These are phyloP conservation scores for Mortierella sp. DNA, from an alignment of 371 early-diverging fungal genomes.

Conservation along the genomic window DNA sequence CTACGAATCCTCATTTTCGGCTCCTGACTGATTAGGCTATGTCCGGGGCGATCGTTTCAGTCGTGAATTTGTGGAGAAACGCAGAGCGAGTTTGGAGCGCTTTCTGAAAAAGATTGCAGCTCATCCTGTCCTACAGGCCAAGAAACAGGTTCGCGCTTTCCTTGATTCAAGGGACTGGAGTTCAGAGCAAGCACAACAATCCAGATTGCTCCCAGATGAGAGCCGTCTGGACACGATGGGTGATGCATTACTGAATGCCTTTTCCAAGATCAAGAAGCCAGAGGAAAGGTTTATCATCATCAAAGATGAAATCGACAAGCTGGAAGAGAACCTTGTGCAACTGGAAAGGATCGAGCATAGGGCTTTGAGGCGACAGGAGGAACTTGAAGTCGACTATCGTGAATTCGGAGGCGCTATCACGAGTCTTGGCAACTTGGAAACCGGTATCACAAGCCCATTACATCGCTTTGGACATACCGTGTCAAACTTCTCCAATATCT, in stretches of 20 bases:
- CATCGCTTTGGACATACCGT: conserved; percentile 72
- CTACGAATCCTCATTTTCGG: no score
- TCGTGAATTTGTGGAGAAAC: conserved; percentile 86
- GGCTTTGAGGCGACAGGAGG: conserved; percentile 81
- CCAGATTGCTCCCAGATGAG: conserved; percentile 59
- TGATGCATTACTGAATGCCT: conserved; percentile 91
- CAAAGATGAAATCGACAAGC: conserved; percentile 79
- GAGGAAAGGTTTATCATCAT: conserved; percentile 88
- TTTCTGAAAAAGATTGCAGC: conserved; percentile 84
- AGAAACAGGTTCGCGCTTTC: conserved; percentile 79
- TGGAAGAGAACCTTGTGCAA: conserved; percentile 84
- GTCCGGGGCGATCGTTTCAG: conserved; percentile 95
- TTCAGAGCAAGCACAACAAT: conserved; percentile 63
- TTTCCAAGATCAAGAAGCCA: conserved; percentile 88
- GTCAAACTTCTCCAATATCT: conserved; percentile 64
- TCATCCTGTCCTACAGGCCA: conserved; percentile 87
- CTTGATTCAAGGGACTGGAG: conserved; percentile 82
- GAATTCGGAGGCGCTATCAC: conserved; percentile 79
- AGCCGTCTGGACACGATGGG: conserved; percentile 88
- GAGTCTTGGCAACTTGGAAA: conserved; percentile 85
- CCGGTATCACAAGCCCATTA: conserved; percentile 75
- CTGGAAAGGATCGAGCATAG: conserved; percentile 82
- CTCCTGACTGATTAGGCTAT: no score
- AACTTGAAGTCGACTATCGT: conserved; percentile 80
- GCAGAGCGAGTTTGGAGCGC: conserved; percentile 78